Evolutionary conservation across 75 land plant species (phyloP).

Genomic region (Pinus taeda): DNA sequence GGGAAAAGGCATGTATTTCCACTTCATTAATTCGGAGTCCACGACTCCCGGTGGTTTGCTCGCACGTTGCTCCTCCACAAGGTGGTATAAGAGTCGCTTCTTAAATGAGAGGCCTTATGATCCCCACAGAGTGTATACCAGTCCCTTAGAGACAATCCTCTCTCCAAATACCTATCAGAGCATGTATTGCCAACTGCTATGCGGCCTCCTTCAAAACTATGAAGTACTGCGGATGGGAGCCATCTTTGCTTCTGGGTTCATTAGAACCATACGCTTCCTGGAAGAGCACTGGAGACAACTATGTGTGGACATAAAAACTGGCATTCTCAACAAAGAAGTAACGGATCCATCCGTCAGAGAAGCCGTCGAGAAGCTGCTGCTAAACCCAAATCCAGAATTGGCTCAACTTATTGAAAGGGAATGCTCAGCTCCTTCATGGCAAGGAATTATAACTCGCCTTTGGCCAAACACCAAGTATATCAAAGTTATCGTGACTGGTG

Average conservation of each 20-base stretch:
- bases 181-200: slow-evolving; percentile 54
- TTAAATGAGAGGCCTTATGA: slow-evolving; percentile 46
- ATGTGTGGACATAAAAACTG: slow-evolving; percentile 26
- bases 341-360: slow-evolving; percentile 14
- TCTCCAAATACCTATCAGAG: slow-evolving; percentile 38
- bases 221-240: slow-evolving; percentile 33
- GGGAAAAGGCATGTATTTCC: slow-evolving; percentile 24
- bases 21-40: slow-evolving; percentile 64
- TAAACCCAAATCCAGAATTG: slow-evolving; percentile 21
- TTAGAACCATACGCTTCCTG: slow-evolving; percentile 41
- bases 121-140: slow-evolving; percentile 24
- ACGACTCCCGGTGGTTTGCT: slow-evolving; percentile 67
- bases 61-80: slow-evolving; percentile 69
- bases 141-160: slow-evolving; percentile 35
- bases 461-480: slow-evolving; percentile 81
- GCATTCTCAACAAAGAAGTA: slow-evolving; percentile 23
- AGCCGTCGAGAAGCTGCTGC: slow-evolving; percentile 11
- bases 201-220: slow-evolving; percentile 28
- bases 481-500: slow-evolving; percentile 65
- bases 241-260: slow-evolving; percentile 45
- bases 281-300: slow-evolving; percentile 38
- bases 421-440: slow-evolving; percentile 61
- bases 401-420: slow-evolving; percentile 22
- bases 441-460: slow-evolving; percentile 61
- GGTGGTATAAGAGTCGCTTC: slow-evolving; percentile 67